Evolutionary conservation across 2,329 filamentous ascomycete species (phyloP).

Genomic region (Teratosphaeria destructans): DNA sequence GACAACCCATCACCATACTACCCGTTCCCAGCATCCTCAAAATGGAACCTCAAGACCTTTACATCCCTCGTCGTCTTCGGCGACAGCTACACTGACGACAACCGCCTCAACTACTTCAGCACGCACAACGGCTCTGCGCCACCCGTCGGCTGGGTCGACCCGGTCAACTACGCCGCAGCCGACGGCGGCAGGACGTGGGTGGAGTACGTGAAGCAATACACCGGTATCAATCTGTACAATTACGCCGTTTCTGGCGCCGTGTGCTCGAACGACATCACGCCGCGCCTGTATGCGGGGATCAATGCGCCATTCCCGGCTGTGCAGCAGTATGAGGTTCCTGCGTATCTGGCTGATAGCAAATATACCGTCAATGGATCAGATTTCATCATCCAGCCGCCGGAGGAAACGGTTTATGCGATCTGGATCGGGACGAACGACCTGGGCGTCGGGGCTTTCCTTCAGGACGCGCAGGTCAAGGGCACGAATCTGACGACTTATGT

Average conservation of each 20-base stretch:
- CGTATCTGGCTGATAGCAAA: conserved; percentile 35
- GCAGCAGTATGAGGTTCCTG: conserved; percentile 35
- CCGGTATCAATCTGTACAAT: conserved; percentile 40
- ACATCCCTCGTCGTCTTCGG: conserved; percentile 59
- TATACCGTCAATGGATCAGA: conserved; percentile 27
- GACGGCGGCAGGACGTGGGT: conserved; percentile 61
- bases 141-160: conserved; percentile 48
- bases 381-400: conserved; percentile 34
- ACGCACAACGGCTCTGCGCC: conserved; percentile 49
- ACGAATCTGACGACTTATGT: conserved; percentile 55
- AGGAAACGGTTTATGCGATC: conserved; percentile 61
- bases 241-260: conserved; percentile 59
- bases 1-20: not conserved
- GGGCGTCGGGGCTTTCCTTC: conserved; percentile 54
- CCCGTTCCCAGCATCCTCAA: not conserved
- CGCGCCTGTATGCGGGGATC: conserved; percentile 43
- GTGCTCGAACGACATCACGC: conserved; percentile 59
- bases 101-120: conserved; percentile 53
- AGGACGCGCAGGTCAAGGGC: conserved; percentile 48
- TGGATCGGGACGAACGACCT: conserved; percentile 81
- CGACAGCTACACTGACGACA: conserved; percentile 59
- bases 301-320: conserved; percentile 49
- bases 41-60: conserved; percentile 38
- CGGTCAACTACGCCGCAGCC: conserved; percentile 40
- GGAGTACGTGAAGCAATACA: conserved; percentile 52